A percentile compares a stretch with the other conserved stretches of the same genome.
phyloP scores from a whole-genome alignment of 2,329 filamentous ascomycete species.

The Sporothrix schenckii region DNA sequence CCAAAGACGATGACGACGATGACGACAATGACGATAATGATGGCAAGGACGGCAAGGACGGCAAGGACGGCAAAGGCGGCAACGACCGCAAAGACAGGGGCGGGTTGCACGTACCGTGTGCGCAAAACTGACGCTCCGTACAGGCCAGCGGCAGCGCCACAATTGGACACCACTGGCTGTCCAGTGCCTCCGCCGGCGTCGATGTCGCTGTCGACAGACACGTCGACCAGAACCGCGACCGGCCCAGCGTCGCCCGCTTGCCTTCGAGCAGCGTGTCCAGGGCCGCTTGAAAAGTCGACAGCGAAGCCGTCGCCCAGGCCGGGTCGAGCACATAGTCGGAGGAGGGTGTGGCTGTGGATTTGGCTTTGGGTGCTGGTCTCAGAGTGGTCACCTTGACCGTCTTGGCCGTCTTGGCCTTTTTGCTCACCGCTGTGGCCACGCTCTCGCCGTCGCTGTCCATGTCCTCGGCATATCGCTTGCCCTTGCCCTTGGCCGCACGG shows the following conservation, averaged over 20 bases:
- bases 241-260: neutral
- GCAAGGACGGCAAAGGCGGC: neutral
- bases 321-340: constrained; percentile 12
- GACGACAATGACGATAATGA: neutral
- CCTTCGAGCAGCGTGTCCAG: constrained; percentile 14
- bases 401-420: neutral
- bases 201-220: neutral
- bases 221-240: constrained; percentile 16
- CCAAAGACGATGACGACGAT: neutral
- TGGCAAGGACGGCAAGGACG: neutral
- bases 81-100: neutral
- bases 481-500: constrained; percentile 31
- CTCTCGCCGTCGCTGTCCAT: neutral
- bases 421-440: neutral
- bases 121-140: constrained; percentile 29
- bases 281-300: neutral
- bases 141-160: constrained; percentile 32
- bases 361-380: no score
- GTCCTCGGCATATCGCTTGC: constrained; percentile 16
- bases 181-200: neutral
- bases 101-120: constrained; percentile 5
- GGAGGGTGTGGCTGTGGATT: neutral
- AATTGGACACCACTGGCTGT: constrained; percentile 27
- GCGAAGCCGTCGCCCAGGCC: neutral
- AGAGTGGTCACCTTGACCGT: neutral